Base-by-base conservation (phyloP, 345 rosid species). In the Balakata baccata region DNA sequence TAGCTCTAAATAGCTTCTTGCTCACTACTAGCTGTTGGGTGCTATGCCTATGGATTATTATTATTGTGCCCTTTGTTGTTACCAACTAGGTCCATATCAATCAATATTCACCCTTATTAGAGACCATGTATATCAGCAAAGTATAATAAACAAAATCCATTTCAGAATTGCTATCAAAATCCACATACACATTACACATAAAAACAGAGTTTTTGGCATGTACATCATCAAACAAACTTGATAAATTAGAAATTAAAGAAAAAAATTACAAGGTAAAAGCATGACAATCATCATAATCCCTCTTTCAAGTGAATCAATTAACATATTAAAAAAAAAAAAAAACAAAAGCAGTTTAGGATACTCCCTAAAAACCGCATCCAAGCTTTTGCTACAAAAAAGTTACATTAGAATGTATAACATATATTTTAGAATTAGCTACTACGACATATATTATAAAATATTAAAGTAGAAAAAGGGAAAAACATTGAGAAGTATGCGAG, bases 281-380 rank as follows among this genome's bases (percentile, higher is more conserved):
- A 50, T 17, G 47, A 38, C 23, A 76, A 71, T 64, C 77, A 70
- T 75, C 81, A 72, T 25, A 66, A 43, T 63, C 64, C 58, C 76
- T 49, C 82, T 68, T 65, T 66, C 81, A 70, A 22, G 68, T 62
- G 58, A 77, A 76, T 72, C 66, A 74, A 71, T 61, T 75, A 58
- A 54, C 57, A 49, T 39, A 38, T 29, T 7, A 64, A 45, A 64
- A 68, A 13, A 69, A 74, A 78, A 75, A 70, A 64, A 45, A 64
- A 68, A 13, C 71, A 74, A 78, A 75, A 70, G 72, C 77, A 78
- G 3, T 64, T 80, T 70, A 88, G 92, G 88, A 88, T 80, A 84
- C 88, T 81, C 88, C 84, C 78, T 80, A 83, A 86, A 86, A 86
- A 80, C 77, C 82, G 90, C 88, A 86, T 86, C 92, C 89, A 74